A percentile compares a stretch with the other conserved stretches of the same genome.
Evolutionary conservation across 148 eudicot genomes (phyloP).

Genomic region (Amaranthus palmeri): DNA sequence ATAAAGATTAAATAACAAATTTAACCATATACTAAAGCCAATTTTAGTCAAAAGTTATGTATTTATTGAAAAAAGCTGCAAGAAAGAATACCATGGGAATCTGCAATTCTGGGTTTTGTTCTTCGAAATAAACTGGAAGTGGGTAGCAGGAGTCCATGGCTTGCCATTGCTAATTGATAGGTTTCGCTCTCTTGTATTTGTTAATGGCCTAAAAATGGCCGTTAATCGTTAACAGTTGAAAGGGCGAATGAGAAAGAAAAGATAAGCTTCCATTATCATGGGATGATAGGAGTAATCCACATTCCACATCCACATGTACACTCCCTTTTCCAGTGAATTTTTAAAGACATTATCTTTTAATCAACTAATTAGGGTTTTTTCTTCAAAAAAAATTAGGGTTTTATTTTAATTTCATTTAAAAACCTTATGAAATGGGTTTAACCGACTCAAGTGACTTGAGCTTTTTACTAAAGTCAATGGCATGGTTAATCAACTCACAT

Average conservation of each 20-base stretch:
- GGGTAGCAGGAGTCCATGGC: constrained; percentile 16
- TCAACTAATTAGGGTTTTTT: too few species aligned
- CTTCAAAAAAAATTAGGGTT: too few species aligned
- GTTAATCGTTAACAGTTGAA: neutral
- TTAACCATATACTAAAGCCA: neutral
- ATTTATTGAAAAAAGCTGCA: neutral
- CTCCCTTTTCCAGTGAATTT: too few species aligned
- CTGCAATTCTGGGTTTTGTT: constrained; percentile 8
- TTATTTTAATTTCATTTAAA: too few species aligned
- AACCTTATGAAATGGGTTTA: too few species aligned
- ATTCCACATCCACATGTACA: too few species aligned
- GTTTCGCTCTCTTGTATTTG: neutral
- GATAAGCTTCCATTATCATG: neutral
- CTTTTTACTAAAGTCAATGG: too few species aligned
- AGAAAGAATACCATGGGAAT: constrained; percentile 12
- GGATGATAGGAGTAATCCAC: too few species aligned
- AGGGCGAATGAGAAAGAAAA: neutral
- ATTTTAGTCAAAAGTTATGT: neutral
- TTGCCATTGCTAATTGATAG: constrained; percentile 15
- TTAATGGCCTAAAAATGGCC: neutral
- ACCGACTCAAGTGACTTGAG: too few species aligned
- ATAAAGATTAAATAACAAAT: neutral
- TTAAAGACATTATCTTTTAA: too few species aligned
- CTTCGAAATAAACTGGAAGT: constrained; percentile 13
- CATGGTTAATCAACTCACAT: too few species aligned